Percentiles rank a stretch among this genome's conserved stretches.
Conservation (phyloP, 768 basidiomycete species). For the Podaxis carcinomalis region DNA sequence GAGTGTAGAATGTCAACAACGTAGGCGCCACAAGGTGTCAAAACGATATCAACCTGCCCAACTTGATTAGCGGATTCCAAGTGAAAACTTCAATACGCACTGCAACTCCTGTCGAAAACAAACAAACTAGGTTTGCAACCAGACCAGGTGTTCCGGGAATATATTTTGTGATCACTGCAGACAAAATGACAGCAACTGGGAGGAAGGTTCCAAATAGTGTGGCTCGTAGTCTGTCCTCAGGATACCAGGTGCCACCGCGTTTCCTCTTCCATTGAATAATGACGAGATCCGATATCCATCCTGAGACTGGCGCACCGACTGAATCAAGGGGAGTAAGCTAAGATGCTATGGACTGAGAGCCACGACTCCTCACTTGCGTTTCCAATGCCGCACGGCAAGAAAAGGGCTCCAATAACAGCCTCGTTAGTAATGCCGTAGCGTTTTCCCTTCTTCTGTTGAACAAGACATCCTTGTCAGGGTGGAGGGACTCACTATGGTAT, state of each 20-base stretch:
- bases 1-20: constrained; percentile 58
- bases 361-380: constrained; percentile 43
- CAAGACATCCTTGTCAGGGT: background rate
- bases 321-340: background rate
- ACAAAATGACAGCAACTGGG: constrained; percentile 46
- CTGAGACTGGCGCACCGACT: constrained; percentile 63
- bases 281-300: constrained; percentile 52
- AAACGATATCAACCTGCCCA: constrained; percentile 51
- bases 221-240: constrained; percentile 64
- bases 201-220: constrained; percentile 41
- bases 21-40: constrained; percentile 55
- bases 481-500: constrained; percentile 51
- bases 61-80: background rate
- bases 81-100: background rate
- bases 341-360: background rate
- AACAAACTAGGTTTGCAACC: constrained; percentile 16
- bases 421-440: constrained; percentile 54
- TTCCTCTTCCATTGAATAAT: constrained; percentile 44
- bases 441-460: constrained; percentile 36
- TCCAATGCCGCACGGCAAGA: constrained; percentile 55
- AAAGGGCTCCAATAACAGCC: constrained; percentile 55
- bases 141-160: constrained; percentile 44
- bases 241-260: constrained; percentile 56
- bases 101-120: constrained; percentile 11
- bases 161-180: constrained; percentile 48